Percentiles rank a stretch among this genome's conserved stretches.
Evolutionary conservation across 2,329 filamentous ascomycete species (phyloP).

Genomic region (Aulographum hederae): DNA sequence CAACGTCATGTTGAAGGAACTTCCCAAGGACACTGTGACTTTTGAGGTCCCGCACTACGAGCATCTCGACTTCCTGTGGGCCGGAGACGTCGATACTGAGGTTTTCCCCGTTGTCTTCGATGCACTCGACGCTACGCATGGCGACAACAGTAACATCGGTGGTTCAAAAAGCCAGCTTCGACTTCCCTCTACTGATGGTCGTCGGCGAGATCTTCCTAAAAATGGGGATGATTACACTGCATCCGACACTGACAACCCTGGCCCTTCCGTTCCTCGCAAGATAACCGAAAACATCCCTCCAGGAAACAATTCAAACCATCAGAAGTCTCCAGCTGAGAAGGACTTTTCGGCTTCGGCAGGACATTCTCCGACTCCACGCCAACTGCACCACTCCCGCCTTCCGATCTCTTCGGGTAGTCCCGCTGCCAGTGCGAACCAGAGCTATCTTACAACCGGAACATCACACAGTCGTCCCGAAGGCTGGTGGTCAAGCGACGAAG

Average conservation of each 20-base stretch:
- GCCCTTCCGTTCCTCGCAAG: not conserved
- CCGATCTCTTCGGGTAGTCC: not conserved
- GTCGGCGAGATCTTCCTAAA: not conserved
- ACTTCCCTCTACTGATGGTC: not conserved
- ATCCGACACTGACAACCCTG: slow-evolving; percentile 1
- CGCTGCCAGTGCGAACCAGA: not conserved
- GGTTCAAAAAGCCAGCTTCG: slow-evolving; percentile 1
- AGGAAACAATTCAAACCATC: too few relatives aligned
- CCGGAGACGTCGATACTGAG: slow-evolving; percentile 59
- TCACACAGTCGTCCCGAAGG: slow-evolving; percentile 3
- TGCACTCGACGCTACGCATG: slow-evolving; percentile 41
- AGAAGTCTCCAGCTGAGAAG: too few relatives aligned
- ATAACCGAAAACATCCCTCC: slow-evolving; percentile 1
- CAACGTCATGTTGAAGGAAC: slow-evolving; percentile 72
- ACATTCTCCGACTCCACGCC: not conserved
- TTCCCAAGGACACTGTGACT: slow-evolving; percentile 69
- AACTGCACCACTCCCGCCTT: not conserved
- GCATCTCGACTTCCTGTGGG: slow-evolving; percentile 95
- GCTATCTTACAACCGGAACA: not conserved
- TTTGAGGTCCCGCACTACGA: slow-evolving; percentile 86
- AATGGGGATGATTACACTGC: not conserved
- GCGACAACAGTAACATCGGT: slow-evolving; percentile 28
- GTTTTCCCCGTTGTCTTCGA: slow-evolving; percentile 89
- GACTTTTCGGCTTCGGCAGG: not conserved
- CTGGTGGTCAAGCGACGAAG: slow-evolving; percentile 4